Conservation (phyloP, 1,284 basidiomycete species). For the Rhodotorula sp. region DNA sequence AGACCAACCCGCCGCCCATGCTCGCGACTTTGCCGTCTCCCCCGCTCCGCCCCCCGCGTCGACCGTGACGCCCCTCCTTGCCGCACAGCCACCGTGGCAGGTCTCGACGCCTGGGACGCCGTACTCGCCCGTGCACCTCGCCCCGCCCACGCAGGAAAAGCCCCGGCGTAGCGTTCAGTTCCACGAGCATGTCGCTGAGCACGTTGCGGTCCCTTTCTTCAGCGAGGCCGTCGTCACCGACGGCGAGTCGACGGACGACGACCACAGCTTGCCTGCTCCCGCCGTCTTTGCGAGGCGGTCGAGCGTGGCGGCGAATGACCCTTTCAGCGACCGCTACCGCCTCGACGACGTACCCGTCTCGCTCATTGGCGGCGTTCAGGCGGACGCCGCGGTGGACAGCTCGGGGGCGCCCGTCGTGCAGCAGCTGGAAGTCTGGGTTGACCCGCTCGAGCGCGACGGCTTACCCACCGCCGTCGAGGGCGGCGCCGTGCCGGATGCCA, state of each 20-base stretch:
- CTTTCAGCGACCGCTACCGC: slow-evolving; percentile 10
- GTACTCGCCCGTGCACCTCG: too few species aligned
- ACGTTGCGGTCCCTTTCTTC: not conserved
- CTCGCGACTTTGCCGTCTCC: too few species aligned
- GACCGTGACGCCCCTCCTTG: too few species aligned
- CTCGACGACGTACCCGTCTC: slow-evolving; percentile 15
- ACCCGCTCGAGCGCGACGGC: slow-evolving; percentile 54
- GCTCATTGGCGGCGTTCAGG: not conserved
- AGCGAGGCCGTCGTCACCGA: not conserved
- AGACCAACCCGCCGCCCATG: too few species aligned
- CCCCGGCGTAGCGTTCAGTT: not conserved
- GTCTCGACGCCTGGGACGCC: too few species aligned
- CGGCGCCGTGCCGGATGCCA: slow-evolving; percentile 28
- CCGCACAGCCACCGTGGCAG: too few species aligned
- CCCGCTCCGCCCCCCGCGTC: too few species aligned
- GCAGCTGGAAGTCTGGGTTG: slow-evolving; percentile 47
- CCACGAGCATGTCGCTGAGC: slow-evolving; percentile 7
- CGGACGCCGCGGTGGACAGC: slow-evolving; percentile 1
- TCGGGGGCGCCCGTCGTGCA: not conserved
- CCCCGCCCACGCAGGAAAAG: not conserved
- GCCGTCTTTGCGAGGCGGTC: not conserved
- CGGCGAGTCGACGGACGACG: not conserved
- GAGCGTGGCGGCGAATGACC: not conserved
- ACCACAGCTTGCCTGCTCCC: not conserved
- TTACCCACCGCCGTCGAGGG: slow-evolving; percentile 46